Evolutionary conservation across 148 eudicot species (phyloP).

Genomic region (Agrostemma githago): DNA sequence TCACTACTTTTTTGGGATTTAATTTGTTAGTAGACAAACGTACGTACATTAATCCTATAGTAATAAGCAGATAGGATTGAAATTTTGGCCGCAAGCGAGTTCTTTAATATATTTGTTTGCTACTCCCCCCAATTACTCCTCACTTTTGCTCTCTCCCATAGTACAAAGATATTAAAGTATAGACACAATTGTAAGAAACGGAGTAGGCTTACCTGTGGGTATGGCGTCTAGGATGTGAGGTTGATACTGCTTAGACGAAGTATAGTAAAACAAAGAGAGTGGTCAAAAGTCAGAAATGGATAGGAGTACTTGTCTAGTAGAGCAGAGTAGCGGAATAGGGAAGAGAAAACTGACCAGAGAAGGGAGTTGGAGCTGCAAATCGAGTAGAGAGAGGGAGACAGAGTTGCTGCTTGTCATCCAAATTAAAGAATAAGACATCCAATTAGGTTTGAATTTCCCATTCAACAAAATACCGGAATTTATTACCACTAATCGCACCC

Average conservation of each 20-base stretch:
- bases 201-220: constrained; percentile 28
- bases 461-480: no score
- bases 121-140: neutral
- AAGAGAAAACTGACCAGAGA: constrained; percentile 38
- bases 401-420: constrained; percentile 20
- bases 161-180: neutral
- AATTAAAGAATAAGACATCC: constrained; percentile 71
- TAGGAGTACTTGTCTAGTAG: neutral
- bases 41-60: no score
- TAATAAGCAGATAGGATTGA: no score
- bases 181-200: neutral
- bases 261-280: neutral
- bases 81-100: no score
- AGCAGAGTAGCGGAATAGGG: neutral
- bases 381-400: neutral
- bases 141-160: neutral
- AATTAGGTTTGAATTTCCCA: no score
- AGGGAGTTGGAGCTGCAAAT: constrained; percentile 39
- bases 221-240: constrained; percentile 26
- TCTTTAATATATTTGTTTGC: no score
- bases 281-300: neutral
- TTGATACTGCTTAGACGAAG: constrained; percentile 40
- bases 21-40: no score
- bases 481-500: no score
- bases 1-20: no score